These are phyloP conservation scores for Hibiscus tridactylites DNA, from an alignment of 345 rosid genomes.

Conservation along the genomic window DNA sequence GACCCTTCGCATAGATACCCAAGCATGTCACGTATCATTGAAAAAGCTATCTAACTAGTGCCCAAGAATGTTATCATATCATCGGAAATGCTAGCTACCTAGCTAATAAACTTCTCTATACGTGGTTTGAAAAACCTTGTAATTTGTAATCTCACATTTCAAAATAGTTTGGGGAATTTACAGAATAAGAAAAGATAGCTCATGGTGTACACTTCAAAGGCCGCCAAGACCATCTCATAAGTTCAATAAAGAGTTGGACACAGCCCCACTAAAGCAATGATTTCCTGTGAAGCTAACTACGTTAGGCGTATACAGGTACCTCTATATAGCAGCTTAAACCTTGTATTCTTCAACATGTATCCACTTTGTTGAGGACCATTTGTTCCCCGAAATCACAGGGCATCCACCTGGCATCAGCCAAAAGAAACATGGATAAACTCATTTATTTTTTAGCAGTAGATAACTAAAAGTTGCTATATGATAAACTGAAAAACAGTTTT, in stretches of 20 bases:
- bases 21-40: background rate
- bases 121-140: too few relatives aligned
- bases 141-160: too few relatives aligned
- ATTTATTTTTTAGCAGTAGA: background rate
- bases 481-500: background rate
- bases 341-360: slow-evolving; percentile 71
- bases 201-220: too few relatives aligned
- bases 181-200: too few relatives aligned
- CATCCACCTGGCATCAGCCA: slow-evolving; percentile 52
- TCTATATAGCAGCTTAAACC: slow-evolving; percentile 14
- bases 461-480: background rate
- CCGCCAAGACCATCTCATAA: too few relatives aligned
- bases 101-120: background rate
- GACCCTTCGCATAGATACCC: background rate
- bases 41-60: background rate
- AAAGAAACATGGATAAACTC: background rate
- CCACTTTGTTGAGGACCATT: slow-evolving; percentile 97
- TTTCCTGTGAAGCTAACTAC: background rate
- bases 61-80: background rate
- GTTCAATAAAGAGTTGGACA: too few relatives aligned
- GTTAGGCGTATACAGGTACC: background rate
- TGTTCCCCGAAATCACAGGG: slow-evolving; percentile 84
- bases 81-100: background rate
- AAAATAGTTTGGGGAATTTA: too few relatives aligned
- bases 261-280: too few relatives aligned